Evolutionary conservation across 2,329 filamentous ascomycete genomes (phyloP).

Genomic region (Hypomyces perniciosus): DNA sequence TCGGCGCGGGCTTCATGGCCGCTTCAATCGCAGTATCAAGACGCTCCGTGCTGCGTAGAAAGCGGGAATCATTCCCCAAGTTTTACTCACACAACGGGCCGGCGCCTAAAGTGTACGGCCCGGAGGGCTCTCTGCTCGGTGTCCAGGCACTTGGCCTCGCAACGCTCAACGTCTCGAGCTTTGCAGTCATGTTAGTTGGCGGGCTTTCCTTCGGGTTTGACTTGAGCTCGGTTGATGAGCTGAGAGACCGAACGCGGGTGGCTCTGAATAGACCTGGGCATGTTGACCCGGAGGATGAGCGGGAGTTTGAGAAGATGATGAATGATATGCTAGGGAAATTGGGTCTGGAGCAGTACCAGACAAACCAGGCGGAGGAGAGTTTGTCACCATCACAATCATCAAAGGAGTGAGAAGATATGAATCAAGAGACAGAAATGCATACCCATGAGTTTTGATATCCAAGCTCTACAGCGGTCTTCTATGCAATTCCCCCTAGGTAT

Average conservation of each 20-base stretch:
- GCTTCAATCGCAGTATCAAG: conserved; percentile 67
- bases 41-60: conserved; percentile 61
- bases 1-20: conserved; percentile 69
- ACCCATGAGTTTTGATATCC: not conserved
- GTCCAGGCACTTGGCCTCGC: conserved; percentile 79
- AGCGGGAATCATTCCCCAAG: conserved; percentile 55
- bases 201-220: conserved; percentile 72
- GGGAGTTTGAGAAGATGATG: conserved; percentile 57
- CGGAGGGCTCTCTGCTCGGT: conserved; percentile 54
- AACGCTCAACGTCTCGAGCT: conserved; percentile 74
- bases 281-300: conserved; percentile 44
- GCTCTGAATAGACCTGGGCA: conserved; percentile 31
- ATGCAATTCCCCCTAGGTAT: not conserved
- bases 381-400: not conserved
- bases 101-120: conserved; percentile 4
- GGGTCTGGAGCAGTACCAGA: conserved; percentile 27
- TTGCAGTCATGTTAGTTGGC: conserved; percentile 69
- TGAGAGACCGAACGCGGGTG: conserved; percentile 46
- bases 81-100: conserved; percentile 62
- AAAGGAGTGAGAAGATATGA: not conserved
- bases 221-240: conserved; percentile 62
- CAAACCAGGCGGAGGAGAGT: not conserved
- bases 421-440: too few relatives aligned
- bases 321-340: conserved; percentile 50
- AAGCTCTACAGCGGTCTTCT: not conserved